Base-by-base conservation (phyloP, 2,329 filamentous ascomycete genomes). In the Albifimbria verrucaria region DNA sequence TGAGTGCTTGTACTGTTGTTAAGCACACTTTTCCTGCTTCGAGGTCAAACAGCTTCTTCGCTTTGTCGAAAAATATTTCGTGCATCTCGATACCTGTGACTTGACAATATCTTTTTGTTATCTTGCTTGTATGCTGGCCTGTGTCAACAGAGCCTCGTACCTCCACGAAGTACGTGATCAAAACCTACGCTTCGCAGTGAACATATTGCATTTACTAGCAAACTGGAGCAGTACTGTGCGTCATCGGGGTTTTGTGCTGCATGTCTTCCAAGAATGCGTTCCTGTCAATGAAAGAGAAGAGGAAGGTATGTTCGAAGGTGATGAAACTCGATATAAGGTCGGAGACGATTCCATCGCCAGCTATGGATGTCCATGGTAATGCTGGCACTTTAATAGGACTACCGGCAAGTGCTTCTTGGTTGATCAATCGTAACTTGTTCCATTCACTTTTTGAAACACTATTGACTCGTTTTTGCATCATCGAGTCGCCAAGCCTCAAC, bases 191-290 rank as follows among this genome's bases (percentile, higher is more conserved):
- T 63, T 57, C 64, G 61, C 15, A 60, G 48, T 18, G 65, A 63
- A 46, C 66, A 69, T 11, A 69, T 62, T 22, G 64, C 59, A 49
- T 68, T 68, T 39, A 69, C 65, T 4, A 68, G 61, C 50, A 68
- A 63, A 4, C 64, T 61, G 3, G 66, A 64, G 52, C 65, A 68
- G 49, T 60, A 68, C 49, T 57, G 60, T 23, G 64, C 58, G 2
- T 44, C 32, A 15, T 55, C 52, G 7, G 53, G 42, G 25, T 59
- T 56, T 7, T 48, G 53, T 1, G 26, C 26, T 59, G 41, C 66
- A 69, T 68, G 21, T 67, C 63, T 1, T 56, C 53, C 18, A 68
- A 23, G 39, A 69, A 68, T 1, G 60, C 49, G 1, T 61, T 47
- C 5, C 52, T 56, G 47, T 67, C 64, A 24, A 69, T 49, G 43